phyloP scores from a whole-genome alignment of 2,329 filamentous ascomycete genomes.

The Penicillium thymicola region DNA sequence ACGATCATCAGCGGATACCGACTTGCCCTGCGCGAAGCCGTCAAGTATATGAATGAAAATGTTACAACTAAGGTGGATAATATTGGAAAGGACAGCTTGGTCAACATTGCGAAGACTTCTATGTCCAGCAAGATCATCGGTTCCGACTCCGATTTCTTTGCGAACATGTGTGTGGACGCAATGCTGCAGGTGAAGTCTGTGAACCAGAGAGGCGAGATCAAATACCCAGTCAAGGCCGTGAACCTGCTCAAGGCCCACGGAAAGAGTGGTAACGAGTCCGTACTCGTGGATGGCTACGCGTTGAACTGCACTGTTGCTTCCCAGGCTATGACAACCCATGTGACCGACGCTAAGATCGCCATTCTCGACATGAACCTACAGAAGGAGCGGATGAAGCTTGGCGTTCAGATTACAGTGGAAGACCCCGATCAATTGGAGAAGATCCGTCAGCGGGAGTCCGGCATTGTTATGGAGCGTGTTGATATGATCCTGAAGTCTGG shows the following conservation, averaged over 20 bases:
- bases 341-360: constrained; percentile 94
- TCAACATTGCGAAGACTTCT: constrained; percentile 96
- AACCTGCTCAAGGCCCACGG: constrained; percentile 98
- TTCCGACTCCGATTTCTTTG: constrained; percentile 91
- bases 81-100: constrained; percentile 81
- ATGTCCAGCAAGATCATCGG: constrained; percentile 99
- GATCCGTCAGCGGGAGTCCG: constrained; percentile 87
- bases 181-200: constrained; percentile 92
- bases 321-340: constrained; percentile 92
- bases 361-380: constrained; percentile 97
- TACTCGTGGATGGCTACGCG: constrained; percentile 93
- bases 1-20: constrained; percentile 99
- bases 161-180: constrained; percentile 94
- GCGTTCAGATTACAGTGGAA: constrained; percentile 96
- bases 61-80: constrained; percentile 93
- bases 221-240: constrained; percentile 98
- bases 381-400: constrained; percentile 98
- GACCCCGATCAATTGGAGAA: constrained; percentile 96
- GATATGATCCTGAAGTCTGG: constrained; percentile 98
- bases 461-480: constrained; percentile 88
- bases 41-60: constrained; percentile 99
- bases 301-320: constrained; percentile 98
- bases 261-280: constrained; percentile 82
- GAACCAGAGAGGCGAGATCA: constrained; percentile 84
- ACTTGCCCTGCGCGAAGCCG: constrained; percentile 87